Base-by-base conservation (phyloP, 257 asterid species). In the Jasminum sambac region DNA sequence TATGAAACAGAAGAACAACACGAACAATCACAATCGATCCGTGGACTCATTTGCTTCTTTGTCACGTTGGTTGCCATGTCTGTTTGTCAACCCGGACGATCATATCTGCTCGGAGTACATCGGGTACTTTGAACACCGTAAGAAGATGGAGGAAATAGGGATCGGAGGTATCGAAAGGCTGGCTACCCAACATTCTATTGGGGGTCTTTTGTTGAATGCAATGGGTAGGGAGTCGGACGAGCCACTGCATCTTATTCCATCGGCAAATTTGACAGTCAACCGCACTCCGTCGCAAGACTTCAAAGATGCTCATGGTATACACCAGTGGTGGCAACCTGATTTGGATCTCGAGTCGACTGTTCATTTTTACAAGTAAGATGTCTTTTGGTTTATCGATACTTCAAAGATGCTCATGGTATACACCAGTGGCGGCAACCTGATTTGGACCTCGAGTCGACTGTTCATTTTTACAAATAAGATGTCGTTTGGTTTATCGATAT, bases 401-500 rank as follows among this genome's bases (percentile, higher is more conserved):
- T 88, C 74, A 84, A 82, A 76, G 93, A 84, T 39, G 99, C 97
- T 73, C 99, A 94, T 42, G 97, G 99, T 10, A 88, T 94, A 16
- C 96, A 89, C 64, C 99, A 91, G 66, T 94, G 98, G 98, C 90
- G 99, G 99, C 89, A 87, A 59, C 60, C 80, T 72, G 88, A 78
- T 59, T 79, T 87, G 77, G 57, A 26, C 19, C 72, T 84, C 62
- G 90, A 90, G 52, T 76, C 88, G 34, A 90, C 81, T 42, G 74
- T 41, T 44, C 84, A 90, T 76, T 76, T 60, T 63, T 89, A 63
- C 26, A 64, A 74, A 11, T 76, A 57, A 71, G 9, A 8, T 5
- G 11, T 74, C 40, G 2, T 40, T 58, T 63, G 61, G 64, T 74
- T 73, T 65, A 69, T 72, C 25, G 46, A 63, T 19, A 83, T 86